A percentile compares a stretch with the other conserved stretches of the same genome.
Conservation (phyloP, 169 alveolate species). For the Pseudocohnilembus persalinus region DNA sequence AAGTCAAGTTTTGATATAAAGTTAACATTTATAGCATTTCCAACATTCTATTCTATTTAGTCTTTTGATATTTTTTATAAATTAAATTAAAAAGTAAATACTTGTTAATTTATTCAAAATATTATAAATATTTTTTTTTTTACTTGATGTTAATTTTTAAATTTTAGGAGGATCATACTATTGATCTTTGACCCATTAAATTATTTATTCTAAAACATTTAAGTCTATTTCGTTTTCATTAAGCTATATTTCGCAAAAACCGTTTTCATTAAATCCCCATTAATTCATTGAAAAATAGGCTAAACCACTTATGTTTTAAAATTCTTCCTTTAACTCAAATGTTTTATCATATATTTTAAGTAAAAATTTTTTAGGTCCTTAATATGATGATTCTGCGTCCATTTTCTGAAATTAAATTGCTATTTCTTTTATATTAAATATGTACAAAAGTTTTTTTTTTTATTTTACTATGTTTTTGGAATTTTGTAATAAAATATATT, state of each 20-base stretch:
- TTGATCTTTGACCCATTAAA: neutral
- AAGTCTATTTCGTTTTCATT: neutral
- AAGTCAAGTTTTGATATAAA: neutral
- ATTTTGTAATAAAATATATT: no score
- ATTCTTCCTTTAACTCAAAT: neutral
- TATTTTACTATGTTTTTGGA: no score
- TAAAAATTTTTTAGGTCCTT: neutral
- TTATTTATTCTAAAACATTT: neutral
- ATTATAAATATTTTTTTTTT: no score
- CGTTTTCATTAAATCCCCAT: neutral
- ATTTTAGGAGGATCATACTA: neutral
- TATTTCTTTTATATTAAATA: no score
- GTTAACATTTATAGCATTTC: neutral
- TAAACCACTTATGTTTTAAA: neutral
- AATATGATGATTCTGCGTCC: neutral
- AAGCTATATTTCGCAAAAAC: neutral
- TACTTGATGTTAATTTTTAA: neutral
- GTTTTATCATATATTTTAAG: no score
- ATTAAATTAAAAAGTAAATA: no score
- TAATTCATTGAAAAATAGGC: neutral
- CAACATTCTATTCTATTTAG: neutral
- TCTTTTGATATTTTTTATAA: neutral
- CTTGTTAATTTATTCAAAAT: neutral
- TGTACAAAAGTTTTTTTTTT: no score
- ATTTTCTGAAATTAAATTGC: neutral